A percentile compares a stretch with the other conserved stretches of the same genome.
Evolutionary conservation across 169 alveolate species (phyloP).

Genomic region (Plasmodium vivax): DNA sequence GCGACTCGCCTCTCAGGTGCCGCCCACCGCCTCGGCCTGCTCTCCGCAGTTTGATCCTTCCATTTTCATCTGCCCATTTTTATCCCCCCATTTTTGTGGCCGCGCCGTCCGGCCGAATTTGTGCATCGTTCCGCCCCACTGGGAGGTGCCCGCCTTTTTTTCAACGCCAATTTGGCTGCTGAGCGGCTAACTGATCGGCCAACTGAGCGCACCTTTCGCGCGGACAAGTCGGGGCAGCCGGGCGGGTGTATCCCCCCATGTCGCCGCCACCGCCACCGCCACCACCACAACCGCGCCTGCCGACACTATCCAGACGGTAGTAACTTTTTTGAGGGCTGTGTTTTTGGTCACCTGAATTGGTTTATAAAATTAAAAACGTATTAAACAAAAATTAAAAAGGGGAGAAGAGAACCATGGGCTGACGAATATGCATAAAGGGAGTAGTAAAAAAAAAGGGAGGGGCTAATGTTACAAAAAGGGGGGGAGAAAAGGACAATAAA

Average conservation of each 20-base stretch:
- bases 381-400: slow-evolving; percentile 25
- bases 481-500: not conserved
- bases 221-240: not conserved
- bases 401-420: not conserved
- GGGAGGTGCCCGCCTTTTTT: not conserved
- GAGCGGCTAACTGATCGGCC: not conserved
- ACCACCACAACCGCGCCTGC: not conserved
- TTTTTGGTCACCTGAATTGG: not conserved
- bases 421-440: not conserved
- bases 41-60: too few species aligned
- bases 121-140: too few species aligned
- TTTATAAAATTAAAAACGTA: slow-evolving; percentile 9
- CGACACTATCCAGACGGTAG: not conserved
- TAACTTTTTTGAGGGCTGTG: not conserved
- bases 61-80: too few species aligned
- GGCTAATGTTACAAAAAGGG: not conserved
- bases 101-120: not conserved
- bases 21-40: not conserved
- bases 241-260: not conserved
- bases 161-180: not conserved
- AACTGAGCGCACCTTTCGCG: not conserved
- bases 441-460: not conserved
- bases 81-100: not conserved
- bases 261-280: not conserved
- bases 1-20: not conserved